phyloP scores from a whole-genome alignment of 2,329 filamentous ascomycete genomes.

The Tricladium varicosporioides region DNA sequence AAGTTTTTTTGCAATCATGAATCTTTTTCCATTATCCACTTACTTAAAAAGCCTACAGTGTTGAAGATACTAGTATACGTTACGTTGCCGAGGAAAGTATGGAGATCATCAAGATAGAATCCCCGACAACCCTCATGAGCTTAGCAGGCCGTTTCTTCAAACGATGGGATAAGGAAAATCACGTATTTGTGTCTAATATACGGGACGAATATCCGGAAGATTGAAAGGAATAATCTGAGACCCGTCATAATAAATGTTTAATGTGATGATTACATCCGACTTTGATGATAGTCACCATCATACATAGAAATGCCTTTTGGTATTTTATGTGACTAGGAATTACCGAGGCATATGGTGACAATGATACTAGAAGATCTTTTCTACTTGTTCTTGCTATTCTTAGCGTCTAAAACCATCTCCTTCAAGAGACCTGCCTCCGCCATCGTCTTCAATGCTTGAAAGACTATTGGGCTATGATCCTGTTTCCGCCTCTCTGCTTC shows the following conservation, averaged over 20 bases:
- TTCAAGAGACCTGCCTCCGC: slow-evolving; percentile 63
- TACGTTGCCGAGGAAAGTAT: slow-evolving; percentile 85
- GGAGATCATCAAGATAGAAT: slow-evolving; percentile 50
- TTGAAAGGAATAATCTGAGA: slow-evolving; percentile 38
- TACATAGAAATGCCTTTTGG: background rate
- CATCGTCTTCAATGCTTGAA: slow-evolving; percentile 66
- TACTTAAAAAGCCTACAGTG: slow-evolving; percentile 43
- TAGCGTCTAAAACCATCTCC: slow-evolving; percentile 33
- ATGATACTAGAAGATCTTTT: background rate
- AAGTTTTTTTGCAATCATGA: slow-evolving; percentile 41
- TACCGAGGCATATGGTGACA: background rate
- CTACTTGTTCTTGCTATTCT: background rate
- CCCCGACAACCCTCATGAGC: slow-evolving; percentile 60
- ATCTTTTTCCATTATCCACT: slow-evolving; percentile 14
- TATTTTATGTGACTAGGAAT: background rate
- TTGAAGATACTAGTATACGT: slow-evolving; percentile 65
- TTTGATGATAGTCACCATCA: background rate
- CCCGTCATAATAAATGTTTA: background rate
- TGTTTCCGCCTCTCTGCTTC: slow-evolving; percentile 55
- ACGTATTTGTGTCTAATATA: slow-evolving; percentile 80
- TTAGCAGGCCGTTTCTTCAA: slow-evolving; percentile 86
- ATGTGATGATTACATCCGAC: background rate
- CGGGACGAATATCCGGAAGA: slow-evolving; percentile 84
- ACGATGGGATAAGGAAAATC: slow-evolving; percentile 67
- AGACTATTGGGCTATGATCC: slow-evolving; percentile 69